Base-by-base conservation (phyloP, 495 filamentous ascomycete genomes). In the Aspergillus funiculosus region DNA sequence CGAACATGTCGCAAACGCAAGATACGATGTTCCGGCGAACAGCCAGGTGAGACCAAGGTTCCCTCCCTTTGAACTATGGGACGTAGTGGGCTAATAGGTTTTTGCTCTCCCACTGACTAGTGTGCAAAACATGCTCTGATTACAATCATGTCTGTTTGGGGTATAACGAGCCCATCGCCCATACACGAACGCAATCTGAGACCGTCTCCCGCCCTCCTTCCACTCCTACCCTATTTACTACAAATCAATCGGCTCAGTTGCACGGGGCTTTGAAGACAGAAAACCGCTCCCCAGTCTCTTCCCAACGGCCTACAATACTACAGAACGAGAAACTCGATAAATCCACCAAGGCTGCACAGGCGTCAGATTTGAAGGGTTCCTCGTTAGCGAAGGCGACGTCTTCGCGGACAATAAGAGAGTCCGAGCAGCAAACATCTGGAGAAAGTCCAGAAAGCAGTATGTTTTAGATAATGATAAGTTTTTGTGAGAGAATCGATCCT, bases 1-100 rank as follows among this genome's bases (percentile, higher is more conserved):
- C 72, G 81, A 48, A 90, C 85, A 42, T 88, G 85, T 64, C 81
- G 86, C 62, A 87, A 82, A 57, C 77, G 86, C 63, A 90, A 90
- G 67, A 89, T 86, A 44, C 77, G 86, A 62, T 90, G 86, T 60
- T 86, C 83, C 19, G 86, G 86, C 44, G 83, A 87, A 66, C 79
- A 81, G 51, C 82, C 82, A 63, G 66, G 70, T 73, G 58, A 54
- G 51, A 21, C 9, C 20, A 37, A 27, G 25, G 15, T 24, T 5
- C 6, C 15, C 9, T 18, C 19, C 24, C 27, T 13, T 36, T 13
- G 1, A 17, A 13, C 31, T 14, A 25, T 18, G 14, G 20, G 1
- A n/a, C 6, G 20, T 18, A 5, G 21, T 32, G 8, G 6, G 17
- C 35, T 30, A 13, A 56, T 25, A 28, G 13, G 24, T 43, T 22